Conservation (phyloP, 2,329 filamentous ascomycete species). For the Colletotrichum brevisporum region DNA sequence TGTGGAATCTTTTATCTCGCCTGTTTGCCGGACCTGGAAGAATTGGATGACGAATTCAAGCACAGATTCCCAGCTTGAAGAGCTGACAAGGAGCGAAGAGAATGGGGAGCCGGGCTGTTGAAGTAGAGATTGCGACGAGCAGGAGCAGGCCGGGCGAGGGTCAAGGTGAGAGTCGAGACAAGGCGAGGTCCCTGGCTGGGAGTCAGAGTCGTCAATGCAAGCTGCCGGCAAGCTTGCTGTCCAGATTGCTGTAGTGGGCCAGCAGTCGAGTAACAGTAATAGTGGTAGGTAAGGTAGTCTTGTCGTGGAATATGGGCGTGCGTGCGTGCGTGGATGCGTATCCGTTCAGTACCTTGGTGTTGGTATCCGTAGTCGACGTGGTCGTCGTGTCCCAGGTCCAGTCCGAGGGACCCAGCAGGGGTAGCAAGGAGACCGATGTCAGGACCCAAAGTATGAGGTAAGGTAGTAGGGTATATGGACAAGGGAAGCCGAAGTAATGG, state of each 20-base stretch:
- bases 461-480: slow-evolving; percentile 18
- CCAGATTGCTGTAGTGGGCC: slow-evolving; percentile 27
- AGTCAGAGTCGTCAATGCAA: slow-evolving; percentile 31
- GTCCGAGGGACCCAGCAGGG: slow-evolving; percentile 22
- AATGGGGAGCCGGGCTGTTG: slow-evolving; percentile 36
- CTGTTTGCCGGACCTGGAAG: slow-evolving; percentile 20
- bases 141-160: slow-evolving; percentile 17
- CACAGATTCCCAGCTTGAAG: slow-evolving; percentile 31
- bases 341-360: slow-evolving; percentile 8
- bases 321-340: slow-evolving; percentile 1
- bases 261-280: background rate
- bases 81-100: slow-evolving; percentile 30
- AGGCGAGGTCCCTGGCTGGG: background rate
- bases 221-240: slow-evolving; percentile 3
- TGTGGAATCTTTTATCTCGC: slow-evolving; percentile 40
- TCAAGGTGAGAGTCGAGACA: slow-evolving; percentile 15
- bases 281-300: no score
- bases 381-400: slow-evolving; percentile 21
- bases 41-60: slow-evolving; percentile 34
- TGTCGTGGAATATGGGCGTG: slow-evolving; percentile 11
- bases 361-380: slow-evolving; percentile 24
- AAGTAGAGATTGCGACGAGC: slow-evolving; percentile 35
- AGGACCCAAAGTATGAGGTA: slow-evolving; percentile 37
- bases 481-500: slow-evolving; percentile 29
- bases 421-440: slow-evolving; percentile 37